phyloP scores from a whole-genome alignment of 768 basidiomycete genomes.

The Rhizopogon vinicolor region DNA sequence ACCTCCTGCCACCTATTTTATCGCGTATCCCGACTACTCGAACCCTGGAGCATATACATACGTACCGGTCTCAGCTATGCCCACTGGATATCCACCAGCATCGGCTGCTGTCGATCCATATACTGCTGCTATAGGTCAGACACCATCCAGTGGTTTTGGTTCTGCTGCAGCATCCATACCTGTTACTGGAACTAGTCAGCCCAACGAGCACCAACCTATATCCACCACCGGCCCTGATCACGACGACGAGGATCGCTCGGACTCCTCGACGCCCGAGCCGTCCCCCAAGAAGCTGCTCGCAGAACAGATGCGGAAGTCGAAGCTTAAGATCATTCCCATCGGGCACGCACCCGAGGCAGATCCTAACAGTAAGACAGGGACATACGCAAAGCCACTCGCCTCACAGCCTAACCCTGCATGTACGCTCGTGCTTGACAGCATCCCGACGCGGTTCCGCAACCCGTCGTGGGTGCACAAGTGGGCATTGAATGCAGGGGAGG shows the following conservation, averaged over 20 bases:
- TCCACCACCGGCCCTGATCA: neutral
- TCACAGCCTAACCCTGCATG: conserved; percentile 39
- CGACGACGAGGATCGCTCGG: neutral
- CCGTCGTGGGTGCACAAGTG: conserved; percentile 38
- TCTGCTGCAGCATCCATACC: neutral
- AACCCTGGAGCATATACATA: neutral
- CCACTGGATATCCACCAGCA: neutral
- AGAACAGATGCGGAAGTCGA: neutral
- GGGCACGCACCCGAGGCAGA: conserved; percentile 45
- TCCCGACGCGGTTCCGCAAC: conserved; percentile 46
- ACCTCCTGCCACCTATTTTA: neutral
- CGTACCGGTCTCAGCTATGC: neutral
- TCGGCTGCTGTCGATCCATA: neutral
- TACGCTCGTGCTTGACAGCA: conserved; percentile 52
- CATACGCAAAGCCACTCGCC: conserved; percentile 29
- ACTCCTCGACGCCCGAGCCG: neutral
- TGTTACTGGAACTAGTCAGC: neutral
- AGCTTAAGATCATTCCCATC: conserved; percentile 21
- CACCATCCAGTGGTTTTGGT: neutral
- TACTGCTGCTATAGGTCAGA: neutral
- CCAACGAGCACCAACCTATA: neutral
- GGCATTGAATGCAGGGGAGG: conserved; percentile 34
- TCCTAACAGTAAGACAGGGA: conserved; percentile 42
- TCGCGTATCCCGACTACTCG: neutral
- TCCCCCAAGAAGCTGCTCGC: neutral